These are phyloP conservation scores for Diplotaxis tenuifolia DNA, from an alignment of 345 rosid species.

Conservation along the genomic window DNA sequence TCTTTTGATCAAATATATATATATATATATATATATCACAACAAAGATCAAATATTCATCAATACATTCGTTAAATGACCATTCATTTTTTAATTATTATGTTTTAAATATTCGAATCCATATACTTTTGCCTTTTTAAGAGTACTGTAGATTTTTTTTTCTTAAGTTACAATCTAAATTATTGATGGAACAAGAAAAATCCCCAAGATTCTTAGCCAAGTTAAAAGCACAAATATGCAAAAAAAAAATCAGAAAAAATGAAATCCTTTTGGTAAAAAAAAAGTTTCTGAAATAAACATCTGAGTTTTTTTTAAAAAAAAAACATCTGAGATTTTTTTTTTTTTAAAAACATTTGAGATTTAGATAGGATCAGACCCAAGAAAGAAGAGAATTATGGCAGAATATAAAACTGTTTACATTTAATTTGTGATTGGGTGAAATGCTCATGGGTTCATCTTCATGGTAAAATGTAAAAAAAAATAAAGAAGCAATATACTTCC, in stretches of 20 bases:
- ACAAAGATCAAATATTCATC: neutral
- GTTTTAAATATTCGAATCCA: constrained; percentile 6
- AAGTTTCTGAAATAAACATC: too few species aligned
- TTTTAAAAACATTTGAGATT: too few species aligned
- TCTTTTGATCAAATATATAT: too few species aligned
- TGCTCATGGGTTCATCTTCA: neutral
- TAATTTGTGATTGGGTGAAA: neutral
- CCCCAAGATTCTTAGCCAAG: neutral
- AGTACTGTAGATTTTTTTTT: neutral
- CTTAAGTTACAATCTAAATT: neutral
- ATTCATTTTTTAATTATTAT: neutral
- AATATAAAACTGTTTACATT: neutral
- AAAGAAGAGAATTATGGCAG: neutral
- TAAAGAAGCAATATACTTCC: neutral
- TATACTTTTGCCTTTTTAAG: neutral
- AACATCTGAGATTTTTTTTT: neutral
- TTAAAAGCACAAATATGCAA: neutral
- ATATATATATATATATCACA: too few species aligned
- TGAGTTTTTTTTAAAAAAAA: neutral
- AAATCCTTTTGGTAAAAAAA: neutral
- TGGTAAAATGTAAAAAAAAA: neutral
- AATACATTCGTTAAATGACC: neutral
- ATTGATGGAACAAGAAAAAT: neutral
- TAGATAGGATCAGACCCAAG: neutral
- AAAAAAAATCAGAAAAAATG: neutral